Conservation (phyloP, 257 asterid genomes). For the Henckelia pumila region DNA sequence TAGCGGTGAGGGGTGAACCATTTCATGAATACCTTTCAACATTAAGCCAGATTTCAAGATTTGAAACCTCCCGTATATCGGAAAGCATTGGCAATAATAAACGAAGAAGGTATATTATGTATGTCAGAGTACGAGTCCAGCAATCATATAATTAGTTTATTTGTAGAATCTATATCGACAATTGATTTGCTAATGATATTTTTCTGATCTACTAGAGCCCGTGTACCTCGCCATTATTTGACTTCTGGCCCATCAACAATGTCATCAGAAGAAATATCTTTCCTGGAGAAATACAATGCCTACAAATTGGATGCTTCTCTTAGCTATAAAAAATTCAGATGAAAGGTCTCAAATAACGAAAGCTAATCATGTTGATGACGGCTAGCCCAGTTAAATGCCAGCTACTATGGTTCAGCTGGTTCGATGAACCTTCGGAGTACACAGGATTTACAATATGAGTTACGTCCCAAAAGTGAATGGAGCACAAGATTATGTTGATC, state of each 20-base stretch:
- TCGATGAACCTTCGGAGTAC: neutral
- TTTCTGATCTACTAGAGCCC: slow-evolving; percentile 43
- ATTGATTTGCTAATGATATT: slow-evolving; percentile 24
- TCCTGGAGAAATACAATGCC: slow-evolving; percentile 50
- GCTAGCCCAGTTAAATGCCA: slow-evolving; percentile 12
- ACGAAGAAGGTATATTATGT: slow-evolving; percentile 58
- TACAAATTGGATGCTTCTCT: slow-evolving; percentile 30
- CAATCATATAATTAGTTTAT: slow-evolving; percentile 4
- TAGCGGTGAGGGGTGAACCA: slow-evolving; percentile 62
- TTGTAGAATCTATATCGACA: neutral
- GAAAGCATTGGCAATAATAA: slow-evolving; percentile 35
- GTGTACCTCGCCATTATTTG: slow-evolving; percentile 65
- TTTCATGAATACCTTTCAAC: slow-evolving; percentile 76
- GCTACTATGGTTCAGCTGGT: neutral
- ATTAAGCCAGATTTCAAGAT: slow-evolving; percentile 81
- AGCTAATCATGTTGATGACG: slow-evolving; percentile 14
- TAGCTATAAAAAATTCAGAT: slow-evolving; percentile 24
- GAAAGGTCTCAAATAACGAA: slow-evolving; percentile 5
- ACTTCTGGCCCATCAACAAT: slow-evolving; percentile 60
- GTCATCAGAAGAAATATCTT: slow-evolving; percentile 61
- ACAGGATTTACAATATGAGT: neutral
- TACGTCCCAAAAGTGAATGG: neutral
- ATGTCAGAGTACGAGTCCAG: slow-evolving; percentile 13
- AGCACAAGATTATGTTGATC: neutral
- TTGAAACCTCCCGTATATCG: slow-evolving; percentile 53